Percentiles rank a stretch among this genome's conserved stretches.
Conservation (phyloP, 352 stramenopile genomes). For the Phytophthora cactorum region DNA sequence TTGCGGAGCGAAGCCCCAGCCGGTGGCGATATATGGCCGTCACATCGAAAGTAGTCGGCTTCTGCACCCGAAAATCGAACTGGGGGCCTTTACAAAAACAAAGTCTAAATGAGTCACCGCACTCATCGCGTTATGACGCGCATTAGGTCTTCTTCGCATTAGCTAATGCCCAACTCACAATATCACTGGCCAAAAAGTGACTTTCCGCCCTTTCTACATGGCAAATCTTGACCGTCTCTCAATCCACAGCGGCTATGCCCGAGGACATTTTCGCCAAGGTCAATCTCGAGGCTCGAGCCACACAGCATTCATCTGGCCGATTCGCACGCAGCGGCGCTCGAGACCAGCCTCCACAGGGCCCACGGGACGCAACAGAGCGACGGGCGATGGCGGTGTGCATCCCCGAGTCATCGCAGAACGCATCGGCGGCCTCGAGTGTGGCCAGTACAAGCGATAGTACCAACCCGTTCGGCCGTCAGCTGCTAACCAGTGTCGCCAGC, state of each 20-base stretch:
- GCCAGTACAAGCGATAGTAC: slow-evolving; percentile 30
- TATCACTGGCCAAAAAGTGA: slow-evolving; percentile 28
- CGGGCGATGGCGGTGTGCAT: slow-evolving; percentile 38
- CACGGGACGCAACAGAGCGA: slow-evolving; percentile 14
- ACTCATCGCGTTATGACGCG: slow-evolving; percentile 12
- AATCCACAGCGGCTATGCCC: slow-evolving; percentile 2
- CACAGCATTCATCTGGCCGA: slow-evolving; percentile 20
- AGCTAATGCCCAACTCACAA: slow-evolving; percentile 5
- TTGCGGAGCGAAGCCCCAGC: neutral
- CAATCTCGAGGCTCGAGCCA: slow-evolving; percentile 3
- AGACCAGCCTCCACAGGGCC: slow-evolving; percentile 8
- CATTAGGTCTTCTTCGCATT: slow-evolving; percentile 17
- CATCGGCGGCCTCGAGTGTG: slow-evolving; percentile 22
- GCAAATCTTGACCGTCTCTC: slow-evolving; percentile 24
- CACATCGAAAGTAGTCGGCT: neutral
- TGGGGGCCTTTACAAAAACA: neutral
- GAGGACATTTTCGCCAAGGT: slow-evolving; percentile 18
- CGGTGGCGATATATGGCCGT: no score
- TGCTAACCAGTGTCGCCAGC: slow-evolving; percentile 17
- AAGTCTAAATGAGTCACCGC: slow-evolving; percentile 14
- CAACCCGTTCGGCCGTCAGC: slow-evolving; percentile 43
- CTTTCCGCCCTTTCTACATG: slow-evolving; percentile 3
- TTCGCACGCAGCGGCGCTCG: slow-evolving; percentile 6
- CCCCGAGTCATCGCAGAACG: slow-evolving; percentile 19
- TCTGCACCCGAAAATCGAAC: neutral